These are phyloP conservation scores for Sarocladiaceae sp. DNA, from an alignment of 2,329 filamentous ascomycete genomes.

Conservation along the genomic window DNA sequence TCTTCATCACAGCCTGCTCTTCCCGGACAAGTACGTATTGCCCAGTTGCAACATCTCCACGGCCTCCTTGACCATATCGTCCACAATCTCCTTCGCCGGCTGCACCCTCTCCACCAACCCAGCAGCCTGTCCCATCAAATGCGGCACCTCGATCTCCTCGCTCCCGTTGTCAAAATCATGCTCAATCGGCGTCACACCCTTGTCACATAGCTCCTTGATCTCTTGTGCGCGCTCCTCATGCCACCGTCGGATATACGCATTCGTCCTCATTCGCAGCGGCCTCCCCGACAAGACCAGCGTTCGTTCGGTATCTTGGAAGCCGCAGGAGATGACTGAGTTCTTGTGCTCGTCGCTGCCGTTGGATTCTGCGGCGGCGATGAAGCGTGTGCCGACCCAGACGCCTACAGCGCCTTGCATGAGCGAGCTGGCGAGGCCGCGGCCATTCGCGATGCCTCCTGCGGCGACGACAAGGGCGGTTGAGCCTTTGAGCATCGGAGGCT, in stretches of 20 bases:
- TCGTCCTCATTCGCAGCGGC: conserved; percentile 72
- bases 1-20: conserved; percentile 35
- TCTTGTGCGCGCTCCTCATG: conserved; percentile 62
- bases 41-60: conserved; percentile 60
- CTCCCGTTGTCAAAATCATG: conserved; percentile 76
- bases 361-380: conserved; percentile 78
- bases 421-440: conserved; percentile 69
- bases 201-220: conserved; percentile 68
- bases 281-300: conserved; percentile 79
- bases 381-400: conserved; percentile 92
- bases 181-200: conserved; percentile 73
- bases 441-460: conserved; percentile 81
- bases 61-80: conserved; percentile 80
- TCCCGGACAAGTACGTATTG: conserved; percentile 48
- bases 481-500: conserved; percentile 62
- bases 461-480: conserved; percentile 74
- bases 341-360: conserved; percentile 79
- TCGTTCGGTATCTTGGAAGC: conserved; percentile 71
- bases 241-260: conserved; percentile 80
- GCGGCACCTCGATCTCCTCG: conserved; percentile 71
- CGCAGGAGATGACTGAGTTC: conserved; percentile 71
- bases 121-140: conserved; percentile 91
- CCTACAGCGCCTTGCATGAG: conserved; percentile 84
- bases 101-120: conserved; percentile 70
- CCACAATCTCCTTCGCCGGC: conserved; percentile 78